Evolutionary conservation across 305 asterid genomes (phyloP).

Genomic region (Nicotiana rustica): DNA sequence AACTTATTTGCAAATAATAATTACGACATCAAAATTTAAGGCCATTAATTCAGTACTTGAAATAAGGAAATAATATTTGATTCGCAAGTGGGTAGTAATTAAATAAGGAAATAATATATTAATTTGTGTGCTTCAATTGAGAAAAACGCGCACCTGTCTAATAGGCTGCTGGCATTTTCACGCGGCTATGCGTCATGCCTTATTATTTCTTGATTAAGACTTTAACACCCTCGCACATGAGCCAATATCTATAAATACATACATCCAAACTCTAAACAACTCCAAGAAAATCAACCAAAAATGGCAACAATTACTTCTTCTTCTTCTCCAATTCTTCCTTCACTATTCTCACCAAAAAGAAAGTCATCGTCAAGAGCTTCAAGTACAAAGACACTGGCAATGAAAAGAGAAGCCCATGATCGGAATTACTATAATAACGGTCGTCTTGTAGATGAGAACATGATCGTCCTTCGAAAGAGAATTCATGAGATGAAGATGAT

Average conservation of each 20-base stretch:
- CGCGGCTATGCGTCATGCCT: neutral
- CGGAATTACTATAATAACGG: neutral
- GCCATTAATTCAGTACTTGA: no score
- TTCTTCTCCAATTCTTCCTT: slow-evolving; percentile 26
- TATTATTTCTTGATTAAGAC: neutral
- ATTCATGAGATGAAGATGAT: slow-evolving; percentile 56
- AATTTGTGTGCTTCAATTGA: neutral
- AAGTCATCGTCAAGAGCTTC: neutral
- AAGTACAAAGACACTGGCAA: neutral
- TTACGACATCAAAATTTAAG: no score
- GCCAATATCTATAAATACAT: slow-evolving; percentile 2
- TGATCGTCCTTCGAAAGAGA: slow-evolving; percentile 51
- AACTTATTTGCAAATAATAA: no score
- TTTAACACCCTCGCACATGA: neutral
- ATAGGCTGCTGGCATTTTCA: neutral
- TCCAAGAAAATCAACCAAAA: neutral
- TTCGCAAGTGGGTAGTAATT: no score
- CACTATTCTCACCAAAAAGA: neutral
- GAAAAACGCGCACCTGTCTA: neutral
- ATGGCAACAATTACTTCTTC: neutral
- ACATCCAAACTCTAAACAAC: neutral
- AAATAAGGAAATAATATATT: no score
- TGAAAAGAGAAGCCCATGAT: slow-evolving; percentile 15
- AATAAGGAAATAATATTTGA: no score
- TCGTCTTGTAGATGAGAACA: neutral